Percentiles rank a stretch among this genome's conserved stretches.
Evolutionary conservation across 345 rosid species (phyloP).

Genomic region (Lepidium aucheri): DNA sequence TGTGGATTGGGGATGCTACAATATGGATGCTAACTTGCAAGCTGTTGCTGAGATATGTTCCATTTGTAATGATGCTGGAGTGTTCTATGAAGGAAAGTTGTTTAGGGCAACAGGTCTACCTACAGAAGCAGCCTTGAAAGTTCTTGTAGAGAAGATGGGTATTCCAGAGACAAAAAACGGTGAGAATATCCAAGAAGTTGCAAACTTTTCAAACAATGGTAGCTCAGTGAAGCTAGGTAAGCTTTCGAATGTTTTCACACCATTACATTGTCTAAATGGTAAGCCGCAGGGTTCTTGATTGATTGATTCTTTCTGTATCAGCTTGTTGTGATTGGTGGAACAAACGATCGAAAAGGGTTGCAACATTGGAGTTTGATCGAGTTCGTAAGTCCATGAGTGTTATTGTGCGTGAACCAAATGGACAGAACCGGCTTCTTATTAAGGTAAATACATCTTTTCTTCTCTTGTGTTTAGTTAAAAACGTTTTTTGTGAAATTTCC

Average conservation of each 20-base stretch:
- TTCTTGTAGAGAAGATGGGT: conserved; percentile 91
- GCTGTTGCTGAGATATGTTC: conserved; percentile 80
- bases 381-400: conserved; percentile 84
- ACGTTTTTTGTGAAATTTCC: neutral
- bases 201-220: conserved; percentile 51
- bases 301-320: conserved; percentile 13
- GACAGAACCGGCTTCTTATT: conserved; percentile 66
- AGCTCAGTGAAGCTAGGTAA: conserved; percentile 62
- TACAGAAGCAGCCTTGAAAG: conserved; percentile 93
- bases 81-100: conserved; percentile 59
- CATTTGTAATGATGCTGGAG: conserved; percentile 83
- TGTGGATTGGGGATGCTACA: conserved; percentile 72
- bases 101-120: conserved; percentile 90
- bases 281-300: neutral
- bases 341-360: conserved; percentile 58
- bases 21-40: conserved; percentile 85
- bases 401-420: conserved; percentile 59
- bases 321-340: conserved; percentile 85
- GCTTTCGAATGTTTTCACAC: neutral
- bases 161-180: conserved; percentile 48
- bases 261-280: neutral
- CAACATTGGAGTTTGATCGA: conserved; percentile 88
- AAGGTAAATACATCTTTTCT: conserved; percentile 43
- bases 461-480: neutral
- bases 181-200: conserved; percentile 36